Evolutionary conservation across 1,139 yeast genomes (phyloP).

Genomic region (Nakaseomyces uthaithaninus): DNA sequence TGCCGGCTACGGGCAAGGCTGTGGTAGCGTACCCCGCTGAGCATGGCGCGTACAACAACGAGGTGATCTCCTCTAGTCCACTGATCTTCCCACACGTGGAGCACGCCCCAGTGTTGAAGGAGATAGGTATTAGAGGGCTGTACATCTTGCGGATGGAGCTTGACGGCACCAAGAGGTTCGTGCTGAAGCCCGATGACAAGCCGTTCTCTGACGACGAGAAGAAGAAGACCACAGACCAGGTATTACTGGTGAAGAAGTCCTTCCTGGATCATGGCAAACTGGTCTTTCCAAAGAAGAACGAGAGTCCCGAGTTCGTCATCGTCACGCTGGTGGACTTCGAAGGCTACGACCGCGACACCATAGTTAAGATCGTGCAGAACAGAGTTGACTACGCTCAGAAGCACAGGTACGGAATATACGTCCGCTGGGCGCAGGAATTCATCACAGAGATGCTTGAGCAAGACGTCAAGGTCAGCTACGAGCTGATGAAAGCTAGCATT

Average conservation of each 20-base stretch:
- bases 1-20: neutral
- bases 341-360: slow-evolving; percentile 49
- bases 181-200: slow-evolving; percentile 39
- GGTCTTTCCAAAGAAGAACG: slow-evolving; percentile 39
- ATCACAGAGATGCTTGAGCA: slow-evolving; percentile 46
- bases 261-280: slow-evolving; percentile 61
- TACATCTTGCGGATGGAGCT: slow-evolving; percentile 39
- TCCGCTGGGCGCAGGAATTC: slow-evolving; percentile 79
- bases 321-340: slow-evolving; percentile 81
- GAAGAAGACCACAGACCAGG: slow-evolving; percentile 37
- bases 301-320: slow-evolving; percentile 58
- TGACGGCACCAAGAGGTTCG: slow-evolving; percentile 40
- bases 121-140: slow-evolving; percentile 45
- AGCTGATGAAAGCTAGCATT: slow-evolving; percentile 25
- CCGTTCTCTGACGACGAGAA: slow-evolving; percentile 35
- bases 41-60: slow-evolving; percentile 38
- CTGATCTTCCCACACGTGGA: slow-evolving; percentile 63
- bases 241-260: slow-evolving; percentile 42
- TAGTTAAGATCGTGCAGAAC: slow-evolving; percentile 65
- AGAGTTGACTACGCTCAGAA: slow-evolving; percentile 72
- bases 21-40: slow-evolving; percentile 21
- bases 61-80: slow-evolving; percentile 42
- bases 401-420: slow-evolving; percentile 69
- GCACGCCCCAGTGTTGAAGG: slow-evolving; percentile 51
- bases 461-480: slow-evolving; percentile 20